phyloP scores from a whole-genome alignment of 345 rosid species.

The Linum tenue region DNA sequence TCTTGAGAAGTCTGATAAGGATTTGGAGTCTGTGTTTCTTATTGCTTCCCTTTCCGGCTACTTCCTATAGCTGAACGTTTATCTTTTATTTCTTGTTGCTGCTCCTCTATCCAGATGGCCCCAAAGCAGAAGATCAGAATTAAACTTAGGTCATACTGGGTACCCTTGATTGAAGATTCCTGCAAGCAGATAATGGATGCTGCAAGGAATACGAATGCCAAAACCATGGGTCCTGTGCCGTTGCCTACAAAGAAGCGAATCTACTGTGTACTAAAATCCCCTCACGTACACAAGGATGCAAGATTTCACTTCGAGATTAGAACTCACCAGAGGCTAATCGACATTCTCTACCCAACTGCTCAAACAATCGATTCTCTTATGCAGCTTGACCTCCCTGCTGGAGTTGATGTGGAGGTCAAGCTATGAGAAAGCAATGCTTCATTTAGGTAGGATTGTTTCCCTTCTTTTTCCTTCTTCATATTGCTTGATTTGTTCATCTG shows the following conservation, averaged over 20 bases:
- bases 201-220: conserved; percentile 74
- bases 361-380: conserved; percentile 95
- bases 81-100: conserved; percentile 1
- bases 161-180: conserved; percentile 83
- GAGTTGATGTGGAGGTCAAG: conserved; percentile 94
- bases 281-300: conserved; percentile 98
- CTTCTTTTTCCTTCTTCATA: no score
- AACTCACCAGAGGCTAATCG: conserved; percentile 87
- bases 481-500: not conserved
- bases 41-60: not conserved
- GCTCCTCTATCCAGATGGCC: conserved; percentile 45
- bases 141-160: conserved; percentile 88
- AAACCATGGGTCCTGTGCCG: conserved; percentile 94
- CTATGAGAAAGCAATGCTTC: conserved; percentile 38
- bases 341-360: conserved; percentile 89
- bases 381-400: conserved; percentile 98
- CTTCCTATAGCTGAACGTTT: conserved; percentile 4
- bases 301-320: conserved; percentile 93
- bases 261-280: conserved; percentile 94
- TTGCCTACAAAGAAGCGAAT: conserved; percentile 82
- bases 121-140: conserved; percentile 98
- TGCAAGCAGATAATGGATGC: conserved; percentile 97
- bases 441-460: conserved; percentile 15
- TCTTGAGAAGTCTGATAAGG: not conserved
- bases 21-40: not conserved